These are phyloP conservation scores for Plasmodium berghei DNA, from an alignment of 169 alveolate genomes.

Conservation along the genomic window DNA sequence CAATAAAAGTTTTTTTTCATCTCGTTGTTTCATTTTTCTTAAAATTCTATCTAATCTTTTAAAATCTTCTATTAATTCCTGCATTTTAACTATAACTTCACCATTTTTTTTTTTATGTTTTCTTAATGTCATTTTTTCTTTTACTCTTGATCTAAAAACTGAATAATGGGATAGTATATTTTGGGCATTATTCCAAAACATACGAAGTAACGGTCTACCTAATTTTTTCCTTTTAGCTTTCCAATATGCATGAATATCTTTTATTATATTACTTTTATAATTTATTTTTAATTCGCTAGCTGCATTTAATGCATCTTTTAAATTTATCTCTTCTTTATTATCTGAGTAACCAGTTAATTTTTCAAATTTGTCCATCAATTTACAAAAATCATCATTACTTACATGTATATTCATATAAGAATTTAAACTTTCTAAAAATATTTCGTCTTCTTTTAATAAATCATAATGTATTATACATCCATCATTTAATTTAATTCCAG, in stretches of 20 bases:
- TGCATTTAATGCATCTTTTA: slow-evolving; percentile 78
- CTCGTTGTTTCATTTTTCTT: slow-evolving; percentile 89
- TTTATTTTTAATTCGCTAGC: slow-evolving; percentile 49
- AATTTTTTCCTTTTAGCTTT: slow-evolving; percentile 81
- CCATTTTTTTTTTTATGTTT: slow-evolving; percentile 87
- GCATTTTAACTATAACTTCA: slow-evolving; percentile 84
- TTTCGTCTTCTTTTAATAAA: slow-evolving; percentile 83
- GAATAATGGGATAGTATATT: slow-evolving; percentile 88
- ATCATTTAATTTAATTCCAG: slow-evolving; percentile 86
- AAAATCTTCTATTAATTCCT: slow-evolving; percentile 87
- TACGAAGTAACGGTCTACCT: slow-evolving; percentile 88
- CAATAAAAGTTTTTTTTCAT: slow-evolving; percentile 87
- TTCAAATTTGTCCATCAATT: slow-evolving; percentile 84
- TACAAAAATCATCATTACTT: slow-evolving; percentile 77
- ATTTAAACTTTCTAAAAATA: slow-evolving; percentile 82
- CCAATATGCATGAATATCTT: slow-evolving; percentile 84
- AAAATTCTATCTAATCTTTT: slow-evolving; percentile 84
- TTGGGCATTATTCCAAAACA: slow-evolving; percentile 88
- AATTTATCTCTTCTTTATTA: slow-evolving; percentile 75
- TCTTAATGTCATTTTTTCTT: slow-evolving; percentile 90
- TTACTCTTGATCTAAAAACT: slow-evolving; percentile 88
- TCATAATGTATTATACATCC: slow-evolving; percentile 85
- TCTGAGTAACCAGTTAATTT: slow-evolving; percentile 78
- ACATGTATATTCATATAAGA: slow-evolving; percentile 51
- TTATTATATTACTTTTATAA: slow-evolving; percentile 51